These are phyloP conservation scores for Boletales sp. DNA, from an alignment of 768 basidiomycete species.

Conservation along the genomic window DNA sequence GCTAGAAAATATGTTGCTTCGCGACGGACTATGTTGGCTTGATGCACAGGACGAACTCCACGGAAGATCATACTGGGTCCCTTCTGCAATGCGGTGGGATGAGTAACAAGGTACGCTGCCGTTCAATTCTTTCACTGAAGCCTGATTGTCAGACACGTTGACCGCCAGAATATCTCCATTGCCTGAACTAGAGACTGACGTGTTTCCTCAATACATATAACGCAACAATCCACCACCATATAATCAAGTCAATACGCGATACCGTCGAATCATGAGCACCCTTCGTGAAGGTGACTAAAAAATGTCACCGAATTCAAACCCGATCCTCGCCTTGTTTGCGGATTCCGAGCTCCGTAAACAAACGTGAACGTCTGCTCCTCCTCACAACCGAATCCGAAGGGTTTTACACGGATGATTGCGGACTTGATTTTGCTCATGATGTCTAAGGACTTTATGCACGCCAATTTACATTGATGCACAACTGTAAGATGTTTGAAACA, in stretches of 20 bases:
- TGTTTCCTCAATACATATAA: not conserved
- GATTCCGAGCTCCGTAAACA: too few species aligned
- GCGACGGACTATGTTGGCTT: constrained; percentile 92
- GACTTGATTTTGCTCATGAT: not conserved
- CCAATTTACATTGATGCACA: not conserved
- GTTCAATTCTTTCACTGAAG: not conserved
- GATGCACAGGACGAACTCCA: constrained; percentile 78
- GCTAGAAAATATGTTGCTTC: constrained; percentile 84
- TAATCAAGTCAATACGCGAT: too few species aligned
- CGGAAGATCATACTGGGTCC: constrained; percentile 80
- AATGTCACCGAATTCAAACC: too few species aligned
- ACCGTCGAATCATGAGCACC: too few species aligned
- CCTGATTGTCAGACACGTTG: not conserved
- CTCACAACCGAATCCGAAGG: not conserved
- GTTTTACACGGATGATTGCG: too few species aligned
- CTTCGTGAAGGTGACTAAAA: too few species aligned
- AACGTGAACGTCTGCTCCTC: too few species aligned
- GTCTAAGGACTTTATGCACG: not conserved
- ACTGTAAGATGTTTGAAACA: not conserved
- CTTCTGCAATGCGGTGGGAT: constrained; percentile 86
- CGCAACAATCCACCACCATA: too few species aligned
- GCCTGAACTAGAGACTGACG: not conserved
- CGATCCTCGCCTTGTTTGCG: too few species aligned
- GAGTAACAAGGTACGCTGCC: constrained; percentile 30
- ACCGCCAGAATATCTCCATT: not conserved